Conservation (phyloP, 2,329 filamentous ascomycete genomes). For the Exutisphaerella laricina region DNA sequence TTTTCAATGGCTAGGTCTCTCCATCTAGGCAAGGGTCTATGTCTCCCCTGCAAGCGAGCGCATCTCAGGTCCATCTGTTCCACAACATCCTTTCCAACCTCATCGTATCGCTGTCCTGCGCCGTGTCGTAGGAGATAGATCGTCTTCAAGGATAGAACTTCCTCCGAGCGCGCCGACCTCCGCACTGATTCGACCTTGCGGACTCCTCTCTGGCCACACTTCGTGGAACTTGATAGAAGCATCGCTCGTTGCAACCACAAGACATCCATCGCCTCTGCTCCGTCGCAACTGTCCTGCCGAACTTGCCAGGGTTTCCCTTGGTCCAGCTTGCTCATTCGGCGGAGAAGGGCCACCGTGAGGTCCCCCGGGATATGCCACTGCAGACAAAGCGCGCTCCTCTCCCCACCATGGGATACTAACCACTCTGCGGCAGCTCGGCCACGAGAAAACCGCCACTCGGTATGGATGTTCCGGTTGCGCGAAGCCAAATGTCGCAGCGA, state of each 20-base stretch:
- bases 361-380: conserved; percentile 73
- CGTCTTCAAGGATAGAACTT: conserved; percentile 75
- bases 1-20: no score
- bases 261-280: conserved; percentile 66
- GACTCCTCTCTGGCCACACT: conserved; percentile 59
- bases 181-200: background rate
- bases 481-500: conserved; percentile 90
- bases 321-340: conserved; percentile 16
- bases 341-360: conserved; percentile 36
- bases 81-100: conserved; percentile 5
- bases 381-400: conserved; percentile 74
- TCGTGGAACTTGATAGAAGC: conserved; percentile 93
- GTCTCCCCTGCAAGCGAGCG: no score
- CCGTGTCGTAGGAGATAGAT: conserved; percentile 74
- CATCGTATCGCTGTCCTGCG: conserved; percentile 41
- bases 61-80: no score
- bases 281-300: conserved; percentile 53
- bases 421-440: conserved; percentile 84
- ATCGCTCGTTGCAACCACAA: conserved; percentile 88
- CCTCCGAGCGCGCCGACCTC: conserved; percentile 53
- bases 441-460: conserved; percentile 87
- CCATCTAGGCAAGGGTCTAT: no score
- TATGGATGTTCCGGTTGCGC: conserved; percentile 83
- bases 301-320: conserved; percentile 15
- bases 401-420: conserved; percentile 79